Conservation (phyloP, 1,284 basidiomycete species). For the Inonotus obliquus region DNA sequence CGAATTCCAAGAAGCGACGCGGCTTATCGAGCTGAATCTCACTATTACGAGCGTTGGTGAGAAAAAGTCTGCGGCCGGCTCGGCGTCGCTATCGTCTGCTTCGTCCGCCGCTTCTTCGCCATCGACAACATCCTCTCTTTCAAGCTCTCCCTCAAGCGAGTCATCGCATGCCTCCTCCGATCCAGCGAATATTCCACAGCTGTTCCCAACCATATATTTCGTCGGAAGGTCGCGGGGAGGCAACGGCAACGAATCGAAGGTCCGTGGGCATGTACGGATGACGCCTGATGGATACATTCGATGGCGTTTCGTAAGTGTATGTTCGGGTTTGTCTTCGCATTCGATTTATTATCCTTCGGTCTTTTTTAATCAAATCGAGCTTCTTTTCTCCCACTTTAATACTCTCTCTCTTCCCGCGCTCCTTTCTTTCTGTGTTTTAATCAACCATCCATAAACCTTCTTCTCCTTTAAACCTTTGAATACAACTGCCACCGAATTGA, state of each 20-base stretch:
- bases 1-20: conserved; percentile 56
- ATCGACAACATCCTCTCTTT: neutral
- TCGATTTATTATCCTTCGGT: neutral
- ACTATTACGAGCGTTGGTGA: conserved; percentile 29
- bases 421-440: neutral
- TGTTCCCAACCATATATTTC: conserved; percentile 46
- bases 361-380: neutral
- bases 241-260: conserved; percentile 39
- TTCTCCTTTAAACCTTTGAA: neutral
- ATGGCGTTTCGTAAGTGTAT: conserved; percentile 58
- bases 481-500: neutral
- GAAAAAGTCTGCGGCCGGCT: conserved; percentile 18
- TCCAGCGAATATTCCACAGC: conserved; percentile 10
- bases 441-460: too few relatives aligned
- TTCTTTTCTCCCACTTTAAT: neutral
- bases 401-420: neutral
- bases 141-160: neutral
- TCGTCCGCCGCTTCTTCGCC: conserved; percentile 9
- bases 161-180: neutral
- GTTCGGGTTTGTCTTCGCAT: conserved; percentile 2
- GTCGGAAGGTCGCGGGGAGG: conserved; percentile 43
- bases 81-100: conserved; percentile 24
- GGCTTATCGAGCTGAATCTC: conserved; percentile 56
- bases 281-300: conserved; percentile 47
- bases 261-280: conserved; percentile 56